These are phyloP conservation scores for Flaveria trinervia DNA, from an alignment of 129 eudicot species.

Conservation along the genomic window DNA sequence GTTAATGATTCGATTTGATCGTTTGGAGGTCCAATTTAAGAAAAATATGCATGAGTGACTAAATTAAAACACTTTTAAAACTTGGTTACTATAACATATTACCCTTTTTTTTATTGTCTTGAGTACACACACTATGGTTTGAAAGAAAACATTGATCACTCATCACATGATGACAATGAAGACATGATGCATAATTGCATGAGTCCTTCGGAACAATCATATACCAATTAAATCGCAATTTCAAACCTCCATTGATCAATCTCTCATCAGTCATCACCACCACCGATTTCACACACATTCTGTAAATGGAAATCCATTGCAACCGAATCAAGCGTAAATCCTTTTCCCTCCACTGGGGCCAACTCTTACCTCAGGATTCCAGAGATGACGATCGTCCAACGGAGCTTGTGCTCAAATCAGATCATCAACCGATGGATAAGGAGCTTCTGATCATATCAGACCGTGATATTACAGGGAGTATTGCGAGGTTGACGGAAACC, in stretches of 20 bases:
- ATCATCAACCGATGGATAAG: neutral
- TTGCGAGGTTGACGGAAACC: neutral
- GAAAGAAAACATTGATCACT: no score
- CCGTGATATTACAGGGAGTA: neutral
- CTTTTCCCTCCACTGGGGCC: slow-evolving; percentile 32
- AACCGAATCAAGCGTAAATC: slow-evolving; percentile 14
- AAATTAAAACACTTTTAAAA: no score
- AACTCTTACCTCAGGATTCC: slow-evolving; percentile 22
- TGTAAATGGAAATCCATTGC: slow-evolving; percentile 27
- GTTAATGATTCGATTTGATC: no score
- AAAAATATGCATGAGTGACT: no score
- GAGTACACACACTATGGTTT: no score
- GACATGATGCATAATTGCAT: no score
- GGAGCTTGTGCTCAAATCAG: slow-evolving; percentile 20
- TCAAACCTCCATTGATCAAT: neutral
- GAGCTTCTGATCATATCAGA: slow-evolving; percentile 16
- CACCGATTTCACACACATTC: slow-evolving; percentile 24
- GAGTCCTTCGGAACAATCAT: no score
- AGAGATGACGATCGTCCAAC: slow-evolving; percentile 43
- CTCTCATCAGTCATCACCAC: neutral
- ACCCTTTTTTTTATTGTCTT: no score
- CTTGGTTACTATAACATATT: no score
- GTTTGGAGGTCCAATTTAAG: no score
- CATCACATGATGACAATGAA: no score
- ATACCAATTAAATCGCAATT: no score